Base-by-base conservation (phyloP, 2,329 filamentous ascomycete genomes). In the Aureobasidium melanogenum region DNA sequence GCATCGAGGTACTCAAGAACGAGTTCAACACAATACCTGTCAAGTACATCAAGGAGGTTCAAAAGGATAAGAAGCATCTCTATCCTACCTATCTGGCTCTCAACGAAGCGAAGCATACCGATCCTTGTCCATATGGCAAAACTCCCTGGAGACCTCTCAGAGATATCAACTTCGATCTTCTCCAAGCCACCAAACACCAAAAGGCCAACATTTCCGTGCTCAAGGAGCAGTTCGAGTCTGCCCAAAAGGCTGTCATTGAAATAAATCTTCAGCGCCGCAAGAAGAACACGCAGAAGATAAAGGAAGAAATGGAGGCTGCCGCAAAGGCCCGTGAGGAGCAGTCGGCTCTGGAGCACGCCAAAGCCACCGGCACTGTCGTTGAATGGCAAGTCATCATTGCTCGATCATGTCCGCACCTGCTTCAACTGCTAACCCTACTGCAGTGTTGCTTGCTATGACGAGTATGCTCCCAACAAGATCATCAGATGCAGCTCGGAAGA, bases 391-490 rank as follows among this genome's bases (percentile, higher is more conserved):
- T 52, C 14, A 14, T 62, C 14, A 3, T n/a, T 15, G 14, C 24
- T 36, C 26, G 2, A 8, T 14, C 38, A 22, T 8, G 12, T 19
- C 19, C 46, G 32, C 17, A 51, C 19, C 7, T 26, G 15, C 19
- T 24, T 24, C 26, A 26, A 26, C 24, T 22, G 34, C 48, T 55
- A 12, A 62, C 24, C 4, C 3, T 36, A 17, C 1, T 9, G 32
- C 38, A 62, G 60, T 47, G n/a, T 34, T 39, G 48, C 88, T 68
- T 96, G 91, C 72, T 94, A 82, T 68, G 77, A 79, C 7, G 85
- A 91, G 4, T 78, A 79, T 54, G 80, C 88, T 1, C 72, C 84
- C 48, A 88, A 89, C 66, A 81, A 85, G 51, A 84, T 89, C 76
- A 80, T 89, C 1, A 77, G 83, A 64, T 96, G 91, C 70, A 74